Percentiles rank a stretch among this genome's conserved stretches.
phyloP scores from a whole-genome alignment of 176 grass and related monocot genomes.

The Stipa capillata region DNA sequence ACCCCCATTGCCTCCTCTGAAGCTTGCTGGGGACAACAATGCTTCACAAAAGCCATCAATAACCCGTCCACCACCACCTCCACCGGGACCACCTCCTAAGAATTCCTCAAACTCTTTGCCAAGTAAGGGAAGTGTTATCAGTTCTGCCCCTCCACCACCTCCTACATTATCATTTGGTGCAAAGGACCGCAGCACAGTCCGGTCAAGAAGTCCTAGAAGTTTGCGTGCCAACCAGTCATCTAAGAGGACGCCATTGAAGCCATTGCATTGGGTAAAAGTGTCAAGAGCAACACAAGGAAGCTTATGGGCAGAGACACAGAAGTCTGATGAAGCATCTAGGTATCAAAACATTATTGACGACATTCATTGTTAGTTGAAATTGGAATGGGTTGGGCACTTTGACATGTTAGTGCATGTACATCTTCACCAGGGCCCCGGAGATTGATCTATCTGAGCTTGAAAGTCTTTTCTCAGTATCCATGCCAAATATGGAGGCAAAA shows the following conservation, averaged over 20 bases:
- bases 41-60: conserved; percentile 20
- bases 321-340: conserved; percentile 57
- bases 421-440: conserved; percentile 61
- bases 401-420: conserved; percentile 19
- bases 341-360: conserved; percentile 9
- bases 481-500: conserved; percentile 65
- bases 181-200: conserved; percentile 28
- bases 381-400: background rate
- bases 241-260: conserved; percentile 75
- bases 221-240: conserved; percentile 38
- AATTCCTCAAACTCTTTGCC: conserved; percentile 15
- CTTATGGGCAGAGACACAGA: conserved; percentile 88
- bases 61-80: conserved; percentile 27
- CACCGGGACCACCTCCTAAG: conserved; percentile 29
- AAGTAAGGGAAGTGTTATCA: conserved; percentile 31
- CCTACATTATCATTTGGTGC: conserved; percentile 39
- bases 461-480: conserved; percentile 74
- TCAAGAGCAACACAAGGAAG: conserved; percentile 80
- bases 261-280: conserved; percentile 94
- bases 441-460: conserved; percentile 90
- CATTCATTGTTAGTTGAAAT: conserved; percentile 12
- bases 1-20: conserved; percentile 36
- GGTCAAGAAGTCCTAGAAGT: conserved; percentile 57
- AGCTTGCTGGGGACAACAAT: background rate
- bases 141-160: conserved; percentile 58